Conservation (phyloP, 2,329 filamentous ascomycete species). For the Lithohypha guttulata region DNA sequence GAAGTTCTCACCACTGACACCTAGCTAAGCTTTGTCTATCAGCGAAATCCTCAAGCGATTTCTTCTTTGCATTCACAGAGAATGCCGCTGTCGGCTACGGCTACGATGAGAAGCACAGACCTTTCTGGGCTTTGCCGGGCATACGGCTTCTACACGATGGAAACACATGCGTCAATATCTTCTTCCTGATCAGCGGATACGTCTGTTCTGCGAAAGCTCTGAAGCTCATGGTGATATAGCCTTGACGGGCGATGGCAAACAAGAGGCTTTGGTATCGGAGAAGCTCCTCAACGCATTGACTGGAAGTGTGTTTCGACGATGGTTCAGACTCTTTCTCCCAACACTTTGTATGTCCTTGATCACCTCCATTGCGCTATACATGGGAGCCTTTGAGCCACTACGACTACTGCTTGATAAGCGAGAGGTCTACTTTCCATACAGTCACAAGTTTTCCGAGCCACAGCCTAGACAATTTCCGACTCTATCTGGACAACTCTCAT, state of each 20-base stretch:
- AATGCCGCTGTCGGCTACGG: background rate
- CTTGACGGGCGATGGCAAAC: too few species aligned
- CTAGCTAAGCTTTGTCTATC: too few species aligned
- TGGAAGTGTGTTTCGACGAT: slow-evolving; percentile 42
- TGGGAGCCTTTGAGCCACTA: background rate
- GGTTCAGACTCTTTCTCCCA: slow-evolving; percentile 35
- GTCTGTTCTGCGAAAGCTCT: slow-evolving; percentile 2
- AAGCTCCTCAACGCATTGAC: slow-evolving; percentile 34
- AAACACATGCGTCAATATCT: slow-evolving; percentile 1
- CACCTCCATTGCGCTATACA: background rate
- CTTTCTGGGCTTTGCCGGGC: background rate
- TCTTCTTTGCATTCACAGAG: slow-evolving; percentile 8
- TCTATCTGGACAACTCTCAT: slow-evolving; percentile 5
- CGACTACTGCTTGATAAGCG: background rate
- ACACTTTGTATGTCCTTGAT: background rate
- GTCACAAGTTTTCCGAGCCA: slow-evolving; percentile 5
- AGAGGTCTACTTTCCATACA: background rate
- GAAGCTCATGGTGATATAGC: slow-evolving; percentile 14
- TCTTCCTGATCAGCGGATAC: slow-evolving; percentile 4
- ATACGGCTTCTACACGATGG: slow-evolving; percentile 1
- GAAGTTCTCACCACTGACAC: too few species aligned
- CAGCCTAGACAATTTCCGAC: slow-evolving; percentile 6
- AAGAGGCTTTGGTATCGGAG: too few species aligned
- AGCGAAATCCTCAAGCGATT: too few species aligned
- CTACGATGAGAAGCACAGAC: background rate